Evolutionary conservation across 768 basidiomycete genomes (phyloP), one percentile per base, ranked within the genome.

Genomic region (Hericium alpestre): DNA sequence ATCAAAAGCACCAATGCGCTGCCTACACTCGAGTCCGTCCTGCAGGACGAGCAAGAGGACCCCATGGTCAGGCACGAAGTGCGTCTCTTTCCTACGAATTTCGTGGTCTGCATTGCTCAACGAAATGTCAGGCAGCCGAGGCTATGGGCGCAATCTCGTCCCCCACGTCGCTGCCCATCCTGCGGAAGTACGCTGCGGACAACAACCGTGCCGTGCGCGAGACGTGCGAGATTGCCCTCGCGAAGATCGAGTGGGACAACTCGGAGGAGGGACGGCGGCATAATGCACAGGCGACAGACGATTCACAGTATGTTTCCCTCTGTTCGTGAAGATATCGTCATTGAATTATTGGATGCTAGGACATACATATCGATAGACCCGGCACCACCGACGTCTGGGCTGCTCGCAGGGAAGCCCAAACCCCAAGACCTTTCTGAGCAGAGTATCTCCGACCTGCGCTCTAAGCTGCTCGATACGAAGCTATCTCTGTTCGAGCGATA

Each of bases 1-100:
- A 87, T 94, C 72, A 85, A 85, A 63, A 78, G 78, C 37, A 64
- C 73, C 0, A 74, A 76, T 2, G 96, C 95, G 0, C 74, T 98
- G 11, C 86, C 92, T 6, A 78, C 79, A 16, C 81, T 99, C 4
- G 87, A 90, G 67, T 70, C 74, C 2, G 89, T 94, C 4, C 77
- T 99, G 39, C 74, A 79, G 60, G 76, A 93, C 65, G 66, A 69
- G 41, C 66, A 74, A 16, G 86, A 94, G 67, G 88, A 95, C 69
- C 86, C 92, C 0, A 99, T 99, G 96, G 96, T 98, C 59, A 78
- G 96, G 55, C 96, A 99, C 73, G 96, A 99, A 80, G 92, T 90
- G 54, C 49, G 62, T 22, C 2, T 38, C 7, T 22, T 1, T 46
- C 37, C 11, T 6, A 63, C 58, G 75, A 64, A 50, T 38, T 18